phyloP scores from a whole-genome alignment of 2,329 filamentous ascomycete genomes.

The Blastomyces emzantsi region DNA sequence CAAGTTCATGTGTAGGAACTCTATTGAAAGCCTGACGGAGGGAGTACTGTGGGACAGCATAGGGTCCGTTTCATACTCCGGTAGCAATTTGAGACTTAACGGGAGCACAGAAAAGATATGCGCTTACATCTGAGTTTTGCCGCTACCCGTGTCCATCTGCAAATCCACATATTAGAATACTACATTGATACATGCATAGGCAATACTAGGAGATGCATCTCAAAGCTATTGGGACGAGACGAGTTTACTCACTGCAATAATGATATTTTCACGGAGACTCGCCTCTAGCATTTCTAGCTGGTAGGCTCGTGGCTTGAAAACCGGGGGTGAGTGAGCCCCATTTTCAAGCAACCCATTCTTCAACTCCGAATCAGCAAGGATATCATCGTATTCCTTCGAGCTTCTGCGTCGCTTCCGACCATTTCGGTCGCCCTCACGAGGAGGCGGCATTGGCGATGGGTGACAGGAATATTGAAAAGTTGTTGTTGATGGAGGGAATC shows the following conservation, averaged over 20 bases:
- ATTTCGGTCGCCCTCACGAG: not conserved
- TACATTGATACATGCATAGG: not conserved
- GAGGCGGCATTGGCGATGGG: not conserved
- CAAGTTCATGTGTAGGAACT: not conserved
- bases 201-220: not conserved
- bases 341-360: not conserved
- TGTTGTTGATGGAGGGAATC: not conserved
- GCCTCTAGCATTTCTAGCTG: conserved; percentile 67
- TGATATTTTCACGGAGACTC: conserved; percentile 60
- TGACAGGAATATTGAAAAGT: not conserved
- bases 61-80: not conserved
- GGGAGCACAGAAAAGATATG: not conserved
- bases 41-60: not conserved
- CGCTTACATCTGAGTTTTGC: conserved; percentile 66
- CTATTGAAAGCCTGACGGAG: not conserved
- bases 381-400: not conserved
- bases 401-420: not conserved
- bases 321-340: not conserved
- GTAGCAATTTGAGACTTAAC: conserved; percentile 7
- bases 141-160: conserved; percentile 72
- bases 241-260: conserved; percentile 51
- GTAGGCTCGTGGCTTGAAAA: conserved; percentile 46
- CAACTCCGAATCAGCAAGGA: not conserved
- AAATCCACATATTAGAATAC: not conserved
- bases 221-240: not conserved